These are phyloP conservation scores for Trichosporon coremiiforme DNA, from an alignment of 1,284 basidiomycete genomes.

Conservation along the genomic window DNA sequence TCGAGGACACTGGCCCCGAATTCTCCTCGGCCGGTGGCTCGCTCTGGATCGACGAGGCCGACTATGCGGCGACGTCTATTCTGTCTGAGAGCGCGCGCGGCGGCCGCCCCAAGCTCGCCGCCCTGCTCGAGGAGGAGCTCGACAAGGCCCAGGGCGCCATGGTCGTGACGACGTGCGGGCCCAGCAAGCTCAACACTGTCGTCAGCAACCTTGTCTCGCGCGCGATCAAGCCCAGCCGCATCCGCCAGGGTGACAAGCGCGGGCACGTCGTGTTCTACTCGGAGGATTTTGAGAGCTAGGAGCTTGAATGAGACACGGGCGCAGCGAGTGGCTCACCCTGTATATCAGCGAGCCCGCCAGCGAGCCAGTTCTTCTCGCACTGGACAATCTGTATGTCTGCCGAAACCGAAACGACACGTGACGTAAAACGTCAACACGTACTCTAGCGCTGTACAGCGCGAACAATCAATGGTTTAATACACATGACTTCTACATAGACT, in stretches of 20 bases:
- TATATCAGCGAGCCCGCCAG: too few relatives aligned
- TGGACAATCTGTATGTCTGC: not conserved
- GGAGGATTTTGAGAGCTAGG: conserved; percentile 67
- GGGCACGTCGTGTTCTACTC: conserved; percentile 67
- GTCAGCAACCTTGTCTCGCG: conserved; percentile 69
- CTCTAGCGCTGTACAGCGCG: too few relatives aligned
- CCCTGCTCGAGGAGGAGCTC: conserved; percentile 69
- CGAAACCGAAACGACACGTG: too few relatives aligned
- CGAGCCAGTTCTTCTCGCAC: not conserved
- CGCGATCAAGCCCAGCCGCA: conserved; percentile 64
- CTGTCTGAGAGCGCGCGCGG: conserved; percentile 70
- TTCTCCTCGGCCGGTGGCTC: conserved; percentile 24
- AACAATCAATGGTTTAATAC: too few relatives aligned
- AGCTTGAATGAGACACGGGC: not conserved
- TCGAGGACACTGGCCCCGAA: conserved; percentile 39
- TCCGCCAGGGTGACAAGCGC: conserved; percentile 65
- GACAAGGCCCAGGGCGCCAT: conserved; percentile 63
- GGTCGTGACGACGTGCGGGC: conserved; percentile 76
- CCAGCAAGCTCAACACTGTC: conserved; percentile 69
- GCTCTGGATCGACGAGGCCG: conserved; percentile 65
- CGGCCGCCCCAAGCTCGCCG: conserved; percentile 72
- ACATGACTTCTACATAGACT: not conserved
- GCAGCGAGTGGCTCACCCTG: too few relatives aligned
- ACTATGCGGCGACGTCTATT: conserved; percentile 67
- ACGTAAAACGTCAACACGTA: too few relatives aligned